Evolutionary conservation across 2,329 filamentous ascomycete genomes (phyloP).

Genomic region (Ophiocordyceps australis): DNA sequence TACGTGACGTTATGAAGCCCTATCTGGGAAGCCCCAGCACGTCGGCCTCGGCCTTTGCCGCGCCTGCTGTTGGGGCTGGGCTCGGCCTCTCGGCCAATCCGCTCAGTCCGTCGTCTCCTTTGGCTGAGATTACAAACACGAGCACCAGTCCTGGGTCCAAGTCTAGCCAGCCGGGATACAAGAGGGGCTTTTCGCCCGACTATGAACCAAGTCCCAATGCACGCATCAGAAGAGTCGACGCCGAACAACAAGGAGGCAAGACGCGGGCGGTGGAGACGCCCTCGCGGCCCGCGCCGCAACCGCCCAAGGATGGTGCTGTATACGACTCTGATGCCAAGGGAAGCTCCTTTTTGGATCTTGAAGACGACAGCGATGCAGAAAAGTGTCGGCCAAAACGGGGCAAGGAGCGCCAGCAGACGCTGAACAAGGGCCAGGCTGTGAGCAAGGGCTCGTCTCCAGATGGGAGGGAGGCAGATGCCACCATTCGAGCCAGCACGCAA

Average conservation of each 20-base stretch:
- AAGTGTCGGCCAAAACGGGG: slow-evolving; percentile 6
- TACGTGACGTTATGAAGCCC: slow-evolving; percentile 75
- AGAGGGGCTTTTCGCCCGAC: slow-evolving; percentile 53
- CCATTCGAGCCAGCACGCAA: slow-evolving; percentile 10
- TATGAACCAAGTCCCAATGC: slow-evolving; percentile 57
- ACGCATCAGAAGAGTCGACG: slow-evolving; percentile 46
- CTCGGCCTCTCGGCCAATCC: slow-evolving; percentile 9
- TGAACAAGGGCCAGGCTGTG: neutral
- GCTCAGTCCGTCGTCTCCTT: slow-evolving; percentile 3
- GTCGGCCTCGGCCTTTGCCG: too few relatives aligned
- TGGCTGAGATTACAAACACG: slow-evolving; percentile 9
- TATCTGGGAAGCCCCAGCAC: slow-evolving; percentile 39
- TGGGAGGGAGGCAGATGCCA: slow-evolving; percentile 9
- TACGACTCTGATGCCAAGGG: slow-evolving; percentile 15
- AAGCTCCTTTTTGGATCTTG: slow-evolving; percentile 32
- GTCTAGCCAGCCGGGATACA: slow-evolving; percentile 14
- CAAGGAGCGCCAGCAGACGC: neutral
- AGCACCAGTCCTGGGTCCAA: slow-evolving; percentile 6
- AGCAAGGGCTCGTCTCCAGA: slow-evolving; percentile 3
- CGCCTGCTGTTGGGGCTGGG: too few relatives aligned
- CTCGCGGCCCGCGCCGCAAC: slow-evolving; percentile 13
- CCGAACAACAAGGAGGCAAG: slow-evolving; percentile 17
- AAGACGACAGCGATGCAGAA: slow-evolving; percentile 28
- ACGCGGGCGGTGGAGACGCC: slow-evolving; percentile 13
- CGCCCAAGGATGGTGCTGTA: slow-evolving; percentile 10